phyloP scores from a whole-genome alignment of 164 flowering plant species.

The Warburgia ugandensis region DNA sequence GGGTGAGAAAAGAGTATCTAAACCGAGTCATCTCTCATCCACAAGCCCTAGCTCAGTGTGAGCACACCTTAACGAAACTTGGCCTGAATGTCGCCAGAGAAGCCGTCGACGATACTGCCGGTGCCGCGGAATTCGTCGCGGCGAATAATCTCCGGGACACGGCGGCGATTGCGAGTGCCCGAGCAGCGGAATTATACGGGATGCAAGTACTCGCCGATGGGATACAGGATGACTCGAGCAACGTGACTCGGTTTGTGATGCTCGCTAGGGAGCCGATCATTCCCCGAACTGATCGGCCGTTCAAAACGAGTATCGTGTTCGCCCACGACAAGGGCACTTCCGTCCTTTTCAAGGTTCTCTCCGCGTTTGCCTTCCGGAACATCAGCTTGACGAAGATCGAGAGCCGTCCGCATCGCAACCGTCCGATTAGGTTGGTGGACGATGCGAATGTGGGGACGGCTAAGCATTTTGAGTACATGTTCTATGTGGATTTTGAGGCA shows the following conservation, averaged over 20 bases:
- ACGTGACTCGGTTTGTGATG: slow-evolving; percentile 45
- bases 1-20: slow-evolving; percentile 32
- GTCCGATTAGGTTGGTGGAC: slow-evolving; percentile 33
- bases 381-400: slow-evolving; percentile 54
- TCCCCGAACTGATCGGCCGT: slow-evolving; percentile 40
- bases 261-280: slow-evolving; percentile 54
- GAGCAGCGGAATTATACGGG: slow-evolving; percentile 31
- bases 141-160: slow-evolving; percentile 21
- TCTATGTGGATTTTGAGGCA: slow-evolving; percentile 76
- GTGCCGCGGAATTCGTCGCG: slow-evolving; percentile 27
- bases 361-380: slow-evolving; percentile 40
- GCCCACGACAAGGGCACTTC: slow-evolving; percentile 45
- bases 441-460: slow-evolving; percentile 38
- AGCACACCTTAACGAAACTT: slow-evolving; percentile 27
- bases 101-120: slow-evolving; percentile 31
- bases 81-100: slow-evolving; percentile 30
- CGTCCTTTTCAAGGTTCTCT: slow-evolving; percentile 43
- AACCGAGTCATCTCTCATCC: slow-evolving; percentile 44
- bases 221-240: slow-evolving; percentile 42
- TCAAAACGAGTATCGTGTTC: slow-evolving; percentile 57
- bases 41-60: slow-evolving; percentile 48
- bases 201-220: slow-evolving; percentile 24
- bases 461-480: slow-evolving; percentile 71
- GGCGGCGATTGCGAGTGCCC: slow-evolving; percentile 28
- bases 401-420: slow-evolving; percentile 39